Percentiles rank a stretch among this genome's conserved stretches.
phyloP scores from a whole-genome alignment of 345 rosid species.

The Gossypioides kirkii region DNA sequence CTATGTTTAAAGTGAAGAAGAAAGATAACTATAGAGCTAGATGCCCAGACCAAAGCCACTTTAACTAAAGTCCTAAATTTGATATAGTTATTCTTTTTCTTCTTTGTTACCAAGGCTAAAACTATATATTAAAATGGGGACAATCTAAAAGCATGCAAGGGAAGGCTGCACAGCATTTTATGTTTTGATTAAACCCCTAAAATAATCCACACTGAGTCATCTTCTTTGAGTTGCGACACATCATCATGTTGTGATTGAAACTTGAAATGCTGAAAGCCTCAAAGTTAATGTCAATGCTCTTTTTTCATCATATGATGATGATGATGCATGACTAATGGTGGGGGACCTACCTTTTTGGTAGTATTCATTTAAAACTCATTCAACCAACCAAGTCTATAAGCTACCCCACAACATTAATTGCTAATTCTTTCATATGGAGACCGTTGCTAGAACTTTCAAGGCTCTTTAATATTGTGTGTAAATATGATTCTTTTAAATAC shows the following conservation, averaged over 20 bases:
- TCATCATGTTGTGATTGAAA: background rate
- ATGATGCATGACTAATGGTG: background rate
- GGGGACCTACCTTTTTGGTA: background rate
- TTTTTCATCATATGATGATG: background rate
- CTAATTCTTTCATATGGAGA: background rate
- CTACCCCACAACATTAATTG: background rate
- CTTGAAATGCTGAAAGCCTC: background rate
- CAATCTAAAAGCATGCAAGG: background rate
- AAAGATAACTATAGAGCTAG: conserved; percentile 1
- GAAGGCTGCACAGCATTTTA: background rate
- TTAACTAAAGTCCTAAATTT: background rate
- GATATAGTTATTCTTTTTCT: background rate
- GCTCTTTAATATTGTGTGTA: no score
- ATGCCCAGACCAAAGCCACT: conserved; percentile 21
- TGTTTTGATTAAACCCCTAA: background rate
- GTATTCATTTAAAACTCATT: background rate
- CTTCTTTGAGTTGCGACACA: background rate
- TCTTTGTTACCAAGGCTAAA: background rate
- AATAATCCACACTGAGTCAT: background rate
- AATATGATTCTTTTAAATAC: no score
- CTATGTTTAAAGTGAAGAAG: conserved; percentile 6
- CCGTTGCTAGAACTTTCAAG: no score
- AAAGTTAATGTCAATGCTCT: background rate
- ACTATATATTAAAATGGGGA: background rate
- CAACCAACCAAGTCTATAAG: background rate